Evolutionary conservation across 257 asterid species (phyloP), one percentile per base, ranked within the genome.

Genomic region (Nicotiana paniculata): DNA sequence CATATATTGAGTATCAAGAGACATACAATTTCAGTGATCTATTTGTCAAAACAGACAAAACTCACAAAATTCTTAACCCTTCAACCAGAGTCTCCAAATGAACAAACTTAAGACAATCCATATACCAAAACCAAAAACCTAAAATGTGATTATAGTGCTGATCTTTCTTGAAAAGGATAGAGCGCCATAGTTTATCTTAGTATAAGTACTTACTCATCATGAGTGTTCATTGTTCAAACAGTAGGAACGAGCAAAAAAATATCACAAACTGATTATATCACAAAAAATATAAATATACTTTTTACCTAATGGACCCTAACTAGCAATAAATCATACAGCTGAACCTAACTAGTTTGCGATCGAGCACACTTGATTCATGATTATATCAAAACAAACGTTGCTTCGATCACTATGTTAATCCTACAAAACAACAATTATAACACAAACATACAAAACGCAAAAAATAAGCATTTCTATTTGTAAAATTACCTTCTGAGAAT

Each of bases 401-500:
- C 78, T 46, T 46, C 33, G 57, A 72, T 72, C 63, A 55, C 58
- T 53, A 53, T 53, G 18, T 13, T 53, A 43, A 43, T 9, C 51
- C 2, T 2, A 43, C 51, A 43, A 43, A 7, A 43, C 10, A 32
- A 8, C 10, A 43, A 43, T 6, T 43, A 43, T 4, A 6, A 6
- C 13, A 65, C 21, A 15, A 65, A 32, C 35, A 5, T 13, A 6
- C 5, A 65, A 66, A 4, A 1, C 17, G 2, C 16, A 53, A 53
- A 13, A 13, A 53, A 53, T 13, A 53, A 11, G 58, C 18, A 53
- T 53, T 51, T 53, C 37, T 26, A 74, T 26, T 48, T 18, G 2
- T 48, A 48, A 65, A 55, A 32, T 64, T 87, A 93, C 99, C 97
- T 91, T 93, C 51, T 89, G 93, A 26, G 90, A 81, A 83, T 82